A percentile compares a stretch with the other conserved stretches of the same genome.
Evolutionary conservation across 257 asterid genomes (phyloP).

Genomic region (Apocynum venetum): DNA sequence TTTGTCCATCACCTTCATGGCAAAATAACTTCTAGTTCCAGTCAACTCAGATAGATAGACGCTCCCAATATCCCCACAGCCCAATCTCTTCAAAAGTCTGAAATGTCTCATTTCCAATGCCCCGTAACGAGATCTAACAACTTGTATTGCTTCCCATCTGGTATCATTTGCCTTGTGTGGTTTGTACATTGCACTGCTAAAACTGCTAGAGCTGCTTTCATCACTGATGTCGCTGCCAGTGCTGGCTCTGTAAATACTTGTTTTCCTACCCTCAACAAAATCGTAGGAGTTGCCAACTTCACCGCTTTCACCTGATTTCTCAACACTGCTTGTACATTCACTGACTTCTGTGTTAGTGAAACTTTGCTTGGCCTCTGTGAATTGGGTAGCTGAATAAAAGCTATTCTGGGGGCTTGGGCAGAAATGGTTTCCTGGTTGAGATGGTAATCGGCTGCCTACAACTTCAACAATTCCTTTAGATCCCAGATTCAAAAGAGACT

Average conservation of each 20-base stretch:
- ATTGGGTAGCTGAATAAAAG: slow-evolving; percentile 37
- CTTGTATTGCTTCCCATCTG: slow-evolving; percentile 65
- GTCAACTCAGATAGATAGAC: slow-evolving; percentile 54
- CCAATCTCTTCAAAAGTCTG: slow-evolving; percentile 47
- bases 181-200: slow-evolving; percentile 39
- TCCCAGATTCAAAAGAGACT: slow-evolving; percentile 17
- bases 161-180: slow-evolving; percentile 62
- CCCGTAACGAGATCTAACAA: slow-evolving; percentile 44
- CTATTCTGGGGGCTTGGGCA: slow-evolving; percentile 45
- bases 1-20: slow-evolving; percentile 71
- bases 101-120: slow-evolving; percentile 47
- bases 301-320: slow-evolving; percentile 49
- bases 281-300: slow-evolving; percentile 44
- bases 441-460: slow-evolving; percentile 27
- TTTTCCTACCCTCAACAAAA: slow-evolving; percentile 45
- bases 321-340: slow-evolving; percentile 35
- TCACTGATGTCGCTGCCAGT: slow-evolving; percentile 55
- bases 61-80: slow-evolving; percentile 61
- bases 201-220: slow-evolving; percentile 61
- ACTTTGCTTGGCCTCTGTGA: slow-evolving; percentile 47
- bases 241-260: slow-evolving; percentile 44
- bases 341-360: slow-evolving; percentile 46
- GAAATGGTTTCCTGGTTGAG: slow-evolving; percentile 26
- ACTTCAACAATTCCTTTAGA: slow-evolving; percentile 25
- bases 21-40: slow-evolving; percentile 58